A percentile compares a stretch with the other conserved stretches of the same genome.
Evolutionary conservation across 2,329 filamentous ascomycete species (phyloP).

Genomic region (Alternaria alternata): DNA sequence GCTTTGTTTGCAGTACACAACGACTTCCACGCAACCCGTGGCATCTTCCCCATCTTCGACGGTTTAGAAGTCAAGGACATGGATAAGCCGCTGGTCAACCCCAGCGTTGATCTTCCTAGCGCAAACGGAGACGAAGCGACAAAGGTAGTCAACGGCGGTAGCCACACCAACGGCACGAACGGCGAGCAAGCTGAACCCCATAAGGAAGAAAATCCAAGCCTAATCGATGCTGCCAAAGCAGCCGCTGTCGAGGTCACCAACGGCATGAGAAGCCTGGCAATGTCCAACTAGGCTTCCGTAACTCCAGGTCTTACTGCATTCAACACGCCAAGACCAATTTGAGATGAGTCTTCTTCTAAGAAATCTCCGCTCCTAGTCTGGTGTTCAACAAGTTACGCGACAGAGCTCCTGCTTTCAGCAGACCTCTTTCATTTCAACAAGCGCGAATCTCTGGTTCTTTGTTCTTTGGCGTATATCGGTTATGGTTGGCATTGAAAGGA

Average conservation of each 20-base stretch:
- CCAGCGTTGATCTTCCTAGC: constrained; percentile 18
- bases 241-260: constrained; percentile 42
- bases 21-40: constrained; percentile 86
- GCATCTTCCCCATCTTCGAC: constrained; percentile 86
- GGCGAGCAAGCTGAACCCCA: constrained; percentile 22
- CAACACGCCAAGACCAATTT: constrained; percentile 43
- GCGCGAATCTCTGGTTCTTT: constrained; percentile 12
- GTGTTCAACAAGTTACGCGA: constrained; percentile 15
- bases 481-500: not conserved
- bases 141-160: constrained; percentile 17
- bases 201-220: constrained; percentile 24
- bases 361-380: not conserved
- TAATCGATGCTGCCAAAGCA: constrained; percentile 39
- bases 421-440: constrained; percentile 33
- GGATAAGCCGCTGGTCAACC: constrained; percentile 54
- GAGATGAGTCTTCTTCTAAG: constrained; percentile 11
- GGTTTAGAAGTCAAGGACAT: constrained; percentile 75
- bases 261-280: constrained; percentile 36
- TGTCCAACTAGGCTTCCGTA: constrained; percentile 35
- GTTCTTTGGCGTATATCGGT: not conserved
- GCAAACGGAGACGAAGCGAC: constrained; percentile 15
- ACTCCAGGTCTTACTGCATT: constrained; percentile 39
- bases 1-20: constrained; percentile 77
- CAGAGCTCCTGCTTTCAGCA: constrained; percentile 29
- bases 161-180: constrained; percentile 22